phyloP scores from a whole-genome alignment of 1,284 basidiomycete species.

The Schizopora paradoxa region DNA sequence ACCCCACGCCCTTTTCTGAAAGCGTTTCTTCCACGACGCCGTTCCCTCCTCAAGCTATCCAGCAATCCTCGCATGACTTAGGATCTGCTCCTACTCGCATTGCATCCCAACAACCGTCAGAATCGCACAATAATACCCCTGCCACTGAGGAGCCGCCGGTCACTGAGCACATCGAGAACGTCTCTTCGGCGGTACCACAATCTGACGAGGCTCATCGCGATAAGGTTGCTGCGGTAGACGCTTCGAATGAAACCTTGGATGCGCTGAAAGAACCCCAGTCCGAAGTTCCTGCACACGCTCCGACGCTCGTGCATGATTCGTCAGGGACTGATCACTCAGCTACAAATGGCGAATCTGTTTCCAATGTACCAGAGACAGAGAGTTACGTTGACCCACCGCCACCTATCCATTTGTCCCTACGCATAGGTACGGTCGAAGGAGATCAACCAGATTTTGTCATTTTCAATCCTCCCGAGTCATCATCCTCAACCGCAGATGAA shows the following conservation, averaged over 20 bases:
- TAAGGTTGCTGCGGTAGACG: neutral
- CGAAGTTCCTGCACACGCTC: too few species aligned
- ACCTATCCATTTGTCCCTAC: constrained; percentile 56
- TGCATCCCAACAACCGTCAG: neutral
- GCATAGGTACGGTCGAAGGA: constrained; percentile 26
- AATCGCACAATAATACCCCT: neutral
- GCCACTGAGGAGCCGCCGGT: neutral
- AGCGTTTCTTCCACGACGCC: too few species aligned
- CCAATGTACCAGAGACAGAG: neutral
- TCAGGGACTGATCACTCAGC: too few species aligned
- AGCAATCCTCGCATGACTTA: too few species aligned
- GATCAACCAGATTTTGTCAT: constrained; percentile 44
- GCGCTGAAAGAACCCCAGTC: neutral
- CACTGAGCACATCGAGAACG: neutral
- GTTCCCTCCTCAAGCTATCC: too few species aligned
- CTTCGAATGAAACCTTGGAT: constrained; percentile 1
- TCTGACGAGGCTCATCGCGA: neutral
- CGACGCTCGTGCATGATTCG: too few species aligned
- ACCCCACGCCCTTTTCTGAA: too few species aligned
- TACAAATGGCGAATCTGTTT: too few species aligned
- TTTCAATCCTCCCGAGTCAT: constrained; percentile 48
- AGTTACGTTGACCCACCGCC: constrained; percentile 38
- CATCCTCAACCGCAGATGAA: constrained; percentile 9
- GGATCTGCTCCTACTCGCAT: too few species aligned
- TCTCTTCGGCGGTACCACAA: neutral